Conservation (phyloP, 441 rosid genomes). For the Croton setiger region DNA sequence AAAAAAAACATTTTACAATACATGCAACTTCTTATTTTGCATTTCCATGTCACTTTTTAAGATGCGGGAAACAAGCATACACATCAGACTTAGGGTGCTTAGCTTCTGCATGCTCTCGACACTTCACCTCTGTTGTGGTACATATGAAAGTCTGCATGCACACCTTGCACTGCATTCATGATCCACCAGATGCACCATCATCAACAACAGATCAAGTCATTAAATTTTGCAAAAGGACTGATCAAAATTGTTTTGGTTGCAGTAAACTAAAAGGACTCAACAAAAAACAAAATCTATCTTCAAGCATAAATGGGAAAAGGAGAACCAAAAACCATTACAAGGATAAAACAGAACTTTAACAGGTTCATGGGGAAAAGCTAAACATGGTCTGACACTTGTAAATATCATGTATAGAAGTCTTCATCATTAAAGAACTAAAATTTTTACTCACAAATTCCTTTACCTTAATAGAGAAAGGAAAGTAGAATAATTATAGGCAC, state of each 20-base stretch:
- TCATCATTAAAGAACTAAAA: too few relatives aligned
- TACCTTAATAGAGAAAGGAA: too few relatives aligned
- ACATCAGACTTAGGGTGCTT: conserved; percentile 49
- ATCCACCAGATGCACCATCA: background rate
- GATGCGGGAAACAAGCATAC: conserved; percentile 44
- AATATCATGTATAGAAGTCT: too few relatives aligned
- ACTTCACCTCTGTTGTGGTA: conserved; percentile 51
- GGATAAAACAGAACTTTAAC: background rate
- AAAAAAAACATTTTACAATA: conserved; percentile 11
- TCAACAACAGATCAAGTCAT: conserved; percentile 20
- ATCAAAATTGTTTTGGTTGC: background rate
- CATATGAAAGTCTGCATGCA: conserved; percentile 60
- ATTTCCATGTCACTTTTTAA: conserved; percentile 32
- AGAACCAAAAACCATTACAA: background rate
- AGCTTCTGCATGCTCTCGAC: conserved; percentile 52
- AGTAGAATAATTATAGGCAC: too few relatives aligned
- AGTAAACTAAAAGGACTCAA: background rate
- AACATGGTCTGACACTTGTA: background rate
- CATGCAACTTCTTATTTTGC: background rate
- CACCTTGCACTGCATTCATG: conserved; percentile 42
- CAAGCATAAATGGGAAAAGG: background rate
- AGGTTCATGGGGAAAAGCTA: background rate
- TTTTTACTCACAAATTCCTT: too few relatives aligned
- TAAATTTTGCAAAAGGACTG: background rate
- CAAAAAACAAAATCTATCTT: background rate